phyloP scores from a whole-genome alignment of 768 basidiomycete genomes.

The Hemileccinum impolitum region DNA sequence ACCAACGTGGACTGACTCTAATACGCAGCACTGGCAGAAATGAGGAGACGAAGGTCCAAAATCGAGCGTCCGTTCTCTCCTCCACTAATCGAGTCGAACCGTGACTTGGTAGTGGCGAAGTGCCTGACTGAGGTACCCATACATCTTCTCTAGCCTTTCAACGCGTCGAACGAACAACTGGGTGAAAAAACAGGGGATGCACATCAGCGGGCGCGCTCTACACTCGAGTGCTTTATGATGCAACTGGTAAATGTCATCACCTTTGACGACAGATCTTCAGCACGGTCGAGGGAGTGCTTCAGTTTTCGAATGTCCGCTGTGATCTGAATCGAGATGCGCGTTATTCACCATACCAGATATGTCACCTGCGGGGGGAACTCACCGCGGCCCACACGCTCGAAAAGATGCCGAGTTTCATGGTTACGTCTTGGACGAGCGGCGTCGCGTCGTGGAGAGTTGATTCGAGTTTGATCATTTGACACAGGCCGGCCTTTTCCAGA shows the following conservation, averaged over 20 bases:
- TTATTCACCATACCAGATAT: too few relatives aligned
- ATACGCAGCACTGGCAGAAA: not conserved
- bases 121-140: slow-evolving; percentile 19
- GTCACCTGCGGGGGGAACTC: not conserved
- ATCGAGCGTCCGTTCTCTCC: not conserved
- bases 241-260: not conserved
- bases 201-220: not conserved
- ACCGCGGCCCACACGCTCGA: slow-evolving; percentile 20
- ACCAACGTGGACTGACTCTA: not conserved
- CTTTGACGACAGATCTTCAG: slow-evolving; percentile 11
- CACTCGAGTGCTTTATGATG: too few relatives aligned
- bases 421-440: slow-evolving; percentile 20
- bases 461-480: slow-evolving; percentile 16
- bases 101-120: slow-evolving; percentile 22
- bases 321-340: slow-evolving; percentile 7
- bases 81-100: slow-evolving; percentile 8
- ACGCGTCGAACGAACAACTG: slow-evolving; percentile 17
- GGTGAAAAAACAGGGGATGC: not conserved
- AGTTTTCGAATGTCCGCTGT: slow-evolving; percentile 16
- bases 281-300: slow-evolving; percentile 6
- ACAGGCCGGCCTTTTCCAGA: slow-evolving; percentile 11
- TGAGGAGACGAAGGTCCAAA: not conserved
- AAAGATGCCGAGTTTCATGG: slow-evolving; percentile 16
- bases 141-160: slow-evolving; percentile 14
- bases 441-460: slow-evolving; percentile 6